These are phyloP conservation scores for Botryotinia convoluta DNA, from an alignment of 2,329 filamentous ascomycete species.

Conservation along the genomic window DNA sequence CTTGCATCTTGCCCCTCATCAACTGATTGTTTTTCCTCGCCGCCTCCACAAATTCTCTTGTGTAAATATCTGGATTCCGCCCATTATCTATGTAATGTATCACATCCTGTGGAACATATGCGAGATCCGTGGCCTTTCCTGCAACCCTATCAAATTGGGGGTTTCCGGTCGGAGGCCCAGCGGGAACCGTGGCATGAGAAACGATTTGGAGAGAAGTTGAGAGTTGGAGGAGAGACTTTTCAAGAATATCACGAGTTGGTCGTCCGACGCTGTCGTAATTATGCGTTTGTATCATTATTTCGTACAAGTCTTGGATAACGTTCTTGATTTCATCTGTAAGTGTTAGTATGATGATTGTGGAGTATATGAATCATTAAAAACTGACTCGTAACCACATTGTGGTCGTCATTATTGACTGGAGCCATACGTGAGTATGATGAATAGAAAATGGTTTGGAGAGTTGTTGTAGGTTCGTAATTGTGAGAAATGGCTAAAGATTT, in stretches of 20 bases:
- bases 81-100: slow-evolving; percentile 69
- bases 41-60: slow-evolving; percentile 69
- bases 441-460: too few species aligned
- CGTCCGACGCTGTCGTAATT: slow-evolving; percentile 58
- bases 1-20: slow-evolving; percentile 61
- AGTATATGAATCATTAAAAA: not conserved
- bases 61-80: slow-evolving; percentile 73
- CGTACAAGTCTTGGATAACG: slow-evolving; percentile 62
- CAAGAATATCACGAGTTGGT: slow-evolving; percentile 51
- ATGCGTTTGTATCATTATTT: slow-evolving; percentile 60
- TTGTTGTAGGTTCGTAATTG: too few species aligned
- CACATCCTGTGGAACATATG: slow-evolving; percentile 59
- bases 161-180: slow-evolving; percentile 39
- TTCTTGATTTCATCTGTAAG: slow-evolving; percentile 51
- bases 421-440: too few species aligned
- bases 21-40: slow-evolving; percentile 65
- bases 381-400: slow-evolving; percentile 13
- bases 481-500: too few species aligned
- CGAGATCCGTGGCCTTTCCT: slow-evolving; percentile 40
- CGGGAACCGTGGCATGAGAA: slow-evolving; percentile 31
- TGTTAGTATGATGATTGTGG: not conserved
- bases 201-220: slow-evolving; percentile 12
- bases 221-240: slow-evolving; percentile 34
- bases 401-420: slow-evolving; percentile 14
- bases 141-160: not conserved